Evolutionary conservation across 1,284 basidiomycete species (phyloP).

Genomic region (Pseudomicrostroma phylloplanum): DNA sequence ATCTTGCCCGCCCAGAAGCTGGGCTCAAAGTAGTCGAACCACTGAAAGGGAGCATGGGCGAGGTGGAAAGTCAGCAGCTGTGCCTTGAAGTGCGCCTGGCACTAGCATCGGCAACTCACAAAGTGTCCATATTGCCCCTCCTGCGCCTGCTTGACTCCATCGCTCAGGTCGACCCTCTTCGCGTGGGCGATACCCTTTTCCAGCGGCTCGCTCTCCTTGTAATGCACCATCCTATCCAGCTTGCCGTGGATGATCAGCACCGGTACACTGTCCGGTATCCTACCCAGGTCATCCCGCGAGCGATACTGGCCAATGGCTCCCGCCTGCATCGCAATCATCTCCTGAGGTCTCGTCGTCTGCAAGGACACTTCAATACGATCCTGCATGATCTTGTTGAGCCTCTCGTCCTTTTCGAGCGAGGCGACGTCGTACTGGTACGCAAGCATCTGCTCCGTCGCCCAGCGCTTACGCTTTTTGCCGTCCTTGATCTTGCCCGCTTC

Average conservation of each 20-base stretch:
- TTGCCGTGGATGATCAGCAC: slow-evolving; percentile 34
- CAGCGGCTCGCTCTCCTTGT: slow-evolving; percentile 29
- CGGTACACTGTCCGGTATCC: slow-evolving; percentile 50
- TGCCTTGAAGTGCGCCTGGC: no score
- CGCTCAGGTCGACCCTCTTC: slow-evolving; percentile 13
- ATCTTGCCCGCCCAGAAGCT: slow-evolving; percentile 23
- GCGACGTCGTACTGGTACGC: slow-evolving; percentile 35
- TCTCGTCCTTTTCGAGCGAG: slow-evolving; percentile 19
- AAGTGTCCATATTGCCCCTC: slow-evolving; percentile 29
- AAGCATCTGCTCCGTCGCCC: slow-evolving; percentile 22
- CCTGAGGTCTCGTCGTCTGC: slow-evolving; percentile 20
- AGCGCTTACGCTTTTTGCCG: slow-evolving; percentile 17
- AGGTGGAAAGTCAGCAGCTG: neutral
- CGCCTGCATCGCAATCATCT: slow-evolving; percentile 29
- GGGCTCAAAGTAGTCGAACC: slow-evolving; percentile 39
- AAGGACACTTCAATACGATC: slow-evolving; percentile 18
- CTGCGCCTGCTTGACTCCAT: slow-evolving; percentile 3
- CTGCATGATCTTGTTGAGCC: slow-evolving; percentile 13
- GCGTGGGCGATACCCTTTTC: slow-evolving; percentile 28
- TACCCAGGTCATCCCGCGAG: slow-evolving; percentile 19
- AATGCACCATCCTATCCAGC: slow-evolving; percentile 40
- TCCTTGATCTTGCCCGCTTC: slow-evolving; percentile 5
- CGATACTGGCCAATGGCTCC: slow-evolving; percentile 30
- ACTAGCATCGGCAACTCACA: neutral
- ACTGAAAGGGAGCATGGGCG: neutral